phyloP scores from a whole-genome alignment of 257 asterid species.

The Fraxinus pennsylvanica region DNA sequence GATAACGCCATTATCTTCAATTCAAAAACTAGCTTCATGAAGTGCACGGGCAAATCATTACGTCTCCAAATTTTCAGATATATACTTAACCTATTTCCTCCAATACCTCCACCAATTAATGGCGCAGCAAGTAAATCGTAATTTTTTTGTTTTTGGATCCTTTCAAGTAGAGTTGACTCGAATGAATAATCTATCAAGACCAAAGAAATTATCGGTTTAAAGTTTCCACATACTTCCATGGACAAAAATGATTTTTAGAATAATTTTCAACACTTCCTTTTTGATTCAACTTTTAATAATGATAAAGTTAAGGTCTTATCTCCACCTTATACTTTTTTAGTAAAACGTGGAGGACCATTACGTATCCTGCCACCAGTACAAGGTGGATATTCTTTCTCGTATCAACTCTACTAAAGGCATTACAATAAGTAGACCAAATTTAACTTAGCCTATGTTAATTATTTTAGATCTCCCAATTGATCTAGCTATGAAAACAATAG shows the following conservation, averaged over 20 bases:
- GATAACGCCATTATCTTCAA: background rate
- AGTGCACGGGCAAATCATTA: background rate
- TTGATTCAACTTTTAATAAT: background rate
- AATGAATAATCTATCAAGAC: background rate
- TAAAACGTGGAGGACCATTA: background rate
- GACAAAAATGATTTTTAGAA: background rate
- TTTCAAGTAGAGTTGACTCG: background rate
- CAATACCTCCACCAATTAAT: background rate
- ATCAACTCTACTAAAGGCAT: background rate
- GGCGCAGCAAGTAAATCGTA: background rate
- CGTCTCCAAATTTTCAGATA: background rate
- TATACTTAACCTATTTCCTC: background rate
- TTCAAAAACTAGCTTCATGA: background rate
- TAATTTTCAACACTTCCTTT: background rate
- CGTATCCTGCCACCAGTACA: background rate
- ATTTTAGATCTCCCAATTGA: background rate
- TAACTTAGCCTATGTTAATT: background rate
- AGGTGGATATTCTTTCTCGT: background rate
- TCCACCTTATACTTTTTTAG: background rate
- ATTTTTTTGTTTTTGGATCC: background rate
- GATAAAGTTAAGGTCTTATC: background rate
- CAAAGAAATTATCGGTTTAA: background rate
- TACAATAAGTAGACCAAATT: background rate
- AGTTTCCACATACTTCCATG: background rate
- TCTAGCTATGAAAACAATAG: background rate